phyloP scores from a whole-genome alignment of 768 basidiomycete species.

The Boletus sp. region DNA sequence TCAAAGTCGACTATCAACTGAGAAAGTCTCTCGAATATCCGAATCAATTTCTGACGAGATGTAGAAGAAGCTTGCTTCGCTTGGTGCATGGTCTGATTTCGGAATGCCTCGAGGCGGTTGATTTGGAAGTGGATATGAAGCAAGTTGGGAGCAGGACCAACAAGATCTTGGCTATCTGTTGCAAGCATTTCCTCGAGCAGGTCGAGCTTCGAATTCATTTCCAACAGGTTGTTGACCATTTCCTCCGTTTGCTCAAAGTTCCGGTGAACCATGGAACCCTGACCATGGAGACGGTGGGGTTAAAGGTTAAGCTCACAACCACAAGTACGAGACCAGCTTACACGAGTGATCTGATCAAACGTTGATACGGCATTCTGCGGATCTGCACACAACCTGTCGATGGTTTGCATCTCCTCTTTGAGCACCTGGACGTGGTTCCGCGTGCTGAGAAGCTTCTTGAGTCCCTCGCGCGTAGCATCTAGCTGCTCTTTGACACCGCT shows the following conservation, averaged over 20 bases:
- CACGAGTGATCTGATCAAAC: slow-evolving; percentile 95
- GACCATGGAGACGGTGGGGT: too few species aligned
- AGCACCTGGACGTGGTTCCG: slow-evolving; percentile 75
- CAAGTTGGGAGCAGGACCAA: slow-evolving; percentile 85
- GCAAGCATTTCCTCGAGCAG: slow-evolving; percentile 76
- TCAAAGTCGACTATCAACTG: slow-evolving; percentile 82
- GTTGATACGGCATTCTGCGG: slow-evolving; percentile 76
- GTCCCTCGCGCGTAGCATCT: slow-evolving; percentile 83
- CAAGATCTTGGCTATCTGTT: slow-evolving; percentile 70
- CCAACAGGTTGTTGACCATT: slow-evolving; percentile 91
- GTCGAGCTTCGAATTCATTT: slow-evolving; percentile 85
- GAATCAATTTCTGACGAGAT: slow-evolving; percentile 64
- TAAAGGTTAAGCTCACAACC: background rate
- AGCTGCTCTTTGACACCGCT: slow-evolving; percentile 92
- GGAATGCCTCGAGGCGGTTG: slow-evolving; percentile 88
- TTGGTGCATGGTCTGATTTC: slow-evolving; percentile 93
- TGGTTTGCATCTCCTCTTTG: slow-evolving; percentile 81
- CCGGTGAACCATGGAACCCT: slow-evolving; percentile 95
- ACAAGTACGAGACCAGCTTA: slow-evolving; percentile 38
- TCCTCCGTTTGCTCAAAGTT: slow-evolving; percentile 95
- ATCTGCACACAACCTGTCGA: slow-evolving; percentile 75
- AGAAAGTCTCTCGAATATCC: slow-evolving; percentile 85
- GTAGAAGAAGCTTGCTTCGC: slow-evolving; percentile 78
- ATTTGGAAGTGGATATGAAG: slow-evolving; percentile 89
- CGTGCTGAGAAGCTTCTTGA: slow-evolving; percentile 77